Conservation (phyloP, 345 rosid genomes). For the Physaria fendleri region DNA sequence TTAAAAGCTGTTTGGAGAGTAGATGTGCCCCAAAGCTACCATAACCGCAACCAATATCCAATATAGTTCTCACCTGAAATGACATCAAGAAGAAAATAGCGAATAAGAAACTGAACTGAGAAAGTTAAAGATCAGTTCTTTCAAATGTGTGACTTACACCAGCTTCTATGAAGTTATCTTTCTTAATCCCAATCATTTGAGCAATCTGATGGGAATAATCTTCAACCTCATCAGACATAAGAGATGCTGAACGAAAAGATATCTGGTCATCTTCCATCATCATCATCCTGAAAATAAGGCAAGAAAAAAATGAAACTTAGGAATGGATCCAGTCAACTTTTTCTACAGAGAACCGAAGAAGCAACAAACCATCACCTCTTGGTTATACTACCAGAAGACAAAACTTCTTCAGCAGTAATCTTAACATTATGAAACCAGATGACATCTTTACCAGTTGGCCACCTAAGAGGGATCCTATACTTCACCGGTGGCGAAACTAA, state of each 20-base stretch:
- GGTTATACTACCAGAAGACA: conserved; percentile 90
- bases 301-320: neutral
- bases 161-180: conserved; percentile 71
- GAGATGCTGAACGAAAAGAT: conserved; percentile 85
- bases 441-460: conserved; percentile 95
- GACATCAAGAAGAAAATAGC: neutral
- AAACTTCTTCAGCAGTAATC: conserved; percentile 85
- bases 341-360: conserved; percentile 11
- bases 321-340: neutral
- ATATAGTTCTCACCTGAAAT: conserved; percentile 82
- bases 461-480: conserved; percentile 84
- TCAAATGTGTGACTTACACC: conserved; percentile 53
- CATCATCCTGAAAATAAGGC: conserved; percentile 64
- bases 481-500: conserved; percentile 63
- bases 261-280: conserved; percentile 94
- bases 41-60: conserved; percentile 98
- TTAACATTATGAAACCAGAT: conserved; percentile 87
- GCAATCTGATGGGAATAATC: conserved; percentile 99
- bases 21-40: conserved; percentile 99
- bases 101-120: conserved; percentile 2
- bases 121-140: neutral
- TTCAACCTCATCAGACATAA: conserved; percentile 88
- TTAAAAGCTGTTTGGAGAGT: conserved; percentile 62
- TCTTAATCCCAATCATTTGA: conserved; percentile 88
- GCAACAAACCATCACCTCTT: conserved; percentile 58